These are phyloP conservation scores for Leavenworthia alabamica DNA, from an alignment of 345 rosid genomes.

Conservation along the genomic window DNA sequence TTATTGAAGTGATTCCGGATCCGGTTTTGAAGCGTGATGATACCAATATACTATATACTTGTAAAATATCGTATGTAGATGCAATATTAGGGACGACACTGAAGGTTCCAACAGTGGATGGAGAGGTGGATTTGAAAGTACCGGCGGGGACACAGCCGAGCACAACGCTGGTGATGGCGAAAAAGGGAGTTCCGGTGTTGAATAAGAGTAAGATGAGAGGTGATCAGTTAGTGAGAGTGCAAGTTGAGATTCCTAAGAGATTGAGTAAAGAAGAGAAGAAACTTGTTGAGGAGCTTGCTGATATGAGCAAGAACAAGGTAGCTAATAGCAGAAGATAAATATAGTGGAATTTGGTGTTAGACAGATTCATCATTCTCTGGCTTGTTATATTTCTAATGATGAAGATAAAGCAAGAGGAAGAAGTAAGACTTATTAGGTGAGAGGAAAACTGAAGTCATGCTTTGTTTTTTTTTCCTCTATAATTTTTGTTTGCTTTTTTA, in stretches of 20 bases:
- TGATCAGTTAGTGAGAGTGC: slow-evolving; percentile 93
- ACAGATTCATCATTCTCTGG: slow-evolving; percentile 6
- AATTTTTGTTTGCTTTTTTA: slow-evolving; percentile 3
- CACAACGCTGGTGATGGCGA: slow-evolving; percentile 90
- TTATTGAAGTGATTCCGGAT: slow-evolving; percentile 79
- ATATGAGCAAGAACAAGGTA: slow-evolving; percentile 78
- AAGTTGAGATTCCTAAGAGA: slow-evolving; percentile 92
- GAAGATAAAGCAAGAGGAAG: slow-evolving; percentile 13
- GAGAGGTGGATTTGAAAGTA: slow-evolving; percentile 84
- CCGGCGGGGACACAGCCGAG: slow-evolving; percentile 94
- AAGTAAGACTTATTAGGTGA: too few species aligned
- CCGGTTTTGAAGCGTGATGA: slow-evolving; percentile 81
- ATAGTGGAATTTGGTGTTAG: slow-evolving; percentile 8
- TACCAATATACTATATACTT: slow-evolving; percentile 72
- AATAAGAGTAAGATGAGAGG: slow-evolving; percentile 90
- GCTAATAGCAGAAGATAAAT: slow-evolving; percentile 54
- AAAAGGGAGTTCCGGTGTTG: slow-evolving; percentile 82
- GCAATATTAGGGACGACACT: slow-evolving; percentile 85
- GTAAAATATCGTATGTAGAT: slow-evolving; percentile 83
- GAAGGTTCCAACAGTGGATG: slow-evolving; percentile 93
- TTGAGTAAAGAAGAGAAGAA: slow-evolving; percentile 81
- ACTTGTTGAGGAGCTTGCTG: slow-evolving; percentile 83
- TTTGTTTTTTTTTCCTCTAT: slow-evolving; percentile 3
- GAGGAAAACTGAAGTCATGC: too few species aligned
- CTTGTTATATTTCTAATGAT: slow-evolving; percentile 9